phyloP scores from a whole-genome alignment of 352 stramenopile species.

The Phytophthora constricta region DNA sequence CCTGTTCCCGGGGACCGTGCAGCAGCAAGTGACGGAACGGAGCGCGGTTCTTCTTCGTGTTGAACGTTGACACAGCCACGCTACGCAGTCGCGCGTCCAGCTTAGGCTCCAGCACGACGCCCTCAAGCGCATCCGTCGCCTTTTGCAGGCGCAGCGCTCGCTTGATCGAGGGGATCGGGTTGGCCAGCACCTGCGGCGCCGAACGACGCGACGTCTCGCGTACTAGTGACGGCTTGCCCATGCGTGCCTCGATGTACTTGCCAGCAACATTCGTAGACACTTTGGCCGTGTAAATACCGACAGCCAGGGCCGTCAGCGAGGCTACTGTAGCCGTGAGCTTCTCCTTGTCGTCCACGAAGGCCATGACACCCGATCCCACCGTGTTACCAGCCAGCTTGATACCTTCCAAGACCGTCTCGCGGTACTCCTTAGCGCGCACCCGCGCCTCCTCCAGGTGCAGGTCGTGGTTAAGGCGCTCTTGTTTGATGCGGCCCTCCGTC shows the following conservation, averaged over 20 bases:
- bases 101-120: constrained; percentile 94
- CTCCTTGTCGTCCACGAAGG: constrained; percentile 95
- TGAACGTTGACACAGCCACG: constrained; percentile 96
- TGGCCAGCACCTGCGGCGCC: constrained; percentile 76
- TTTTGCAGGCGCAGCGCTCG: constrained; percentile 89
- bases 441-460: constrained; percentile 96
- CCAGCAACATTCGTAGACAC: constrained; percentile 93
- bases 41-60: constrained; percentile 98
- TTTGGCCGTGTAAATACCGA: constrained; percentile 97
- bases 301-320: constrained; percentile 93
- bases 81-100: constrained; percentile 94
- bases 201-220: constrained; percentile 96
- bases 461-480: constrained; percentile 99
- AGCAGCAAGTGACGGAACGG: constrained; percentile 98
- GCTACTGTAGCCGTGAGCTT: constrained; percentile 96
- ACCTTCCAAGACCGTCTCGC: constrained; percentile 95
- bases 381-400: constrained; percentile 95
- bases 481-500: constrained; percentile 94
- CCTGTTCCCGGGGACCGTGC: constrained; percentile 98
- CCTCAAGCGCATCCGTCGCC: constrained; percentile 94
- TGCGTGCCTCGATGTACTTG: constrained; percentile 95
- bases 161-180: constrained; percentile 90
- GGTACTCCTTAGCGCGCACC: constrained; percentile 90
- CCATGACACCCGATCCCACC: constrained; percentile 93
- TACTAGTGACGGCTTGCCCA: constrained; percentile 98